A percentile compares a stretch with the other conserved stretches of the same genome.
Evolutionary conservation across 1,284 basidiomycete species (phyloP).

Genomic region (Fomitiporia mediterranea): DNA sequence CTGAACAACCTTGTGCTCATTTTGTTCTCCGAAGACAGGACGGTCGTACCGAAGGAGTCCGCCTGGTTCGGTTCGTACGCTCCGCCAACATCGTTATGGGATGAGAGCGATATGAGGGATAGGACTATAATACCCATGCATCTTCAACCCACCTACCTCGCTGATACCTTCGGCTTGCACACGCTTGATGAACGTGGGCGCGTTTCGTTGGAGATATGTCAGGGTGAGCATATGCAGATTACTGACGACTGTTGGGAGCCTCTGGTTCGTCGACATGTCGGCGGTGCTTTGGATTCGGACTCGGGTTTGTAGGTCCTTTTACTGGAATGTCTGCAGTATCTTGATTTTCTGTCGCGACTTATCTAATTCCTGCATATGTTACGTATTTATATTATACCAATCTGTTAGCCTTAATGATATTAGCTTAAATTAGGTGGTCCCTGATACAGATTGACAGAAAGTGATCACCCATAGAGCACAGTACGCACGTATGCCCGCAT

Average conservation of each 20-base stretch:
- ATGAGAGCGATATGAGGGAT: constrained; percentile 20
- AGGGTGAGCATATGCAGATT: constrained; percentile 84
- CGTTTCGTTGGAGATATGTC: constrained; percentile 65
- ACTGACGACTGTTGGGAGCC: constrained; percentile 52
- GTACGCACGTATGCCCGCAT: too few relatives aligned
- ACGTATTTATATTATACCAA: too few relatives aligned
- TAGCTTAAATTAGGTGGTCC: too few relatives aligned
- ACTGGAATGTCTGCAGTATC: too few relatives aligned
- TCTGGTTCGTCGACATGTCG: constrained; percentile 45
- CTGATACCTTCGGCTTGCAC: constrained; percentile 88
- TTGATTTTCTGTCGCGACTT: too few relatives aligned
- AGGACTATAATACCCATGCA: constrained; percentile 66
- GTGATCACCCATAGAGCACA: too few relatives aligned
- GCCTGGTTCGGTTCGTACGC: constrained; percentile 79
- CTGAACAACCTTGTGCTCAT: constrained; percentile 62
- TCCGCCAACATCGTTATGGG: constrained; percentile 33
- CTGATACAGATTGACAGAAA: too few relatives aligned
- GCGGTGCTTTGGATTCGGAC: constrained; percentile 26
- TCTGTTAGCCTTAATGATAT: too few relatives aligned
- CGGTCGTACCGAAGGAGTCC: constrained; percentile 78
- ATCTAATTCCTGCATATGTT: too few relatives aligned
- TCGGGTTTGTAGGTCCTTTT: too few relatives aligned
- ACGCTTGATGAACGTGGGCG: constrained; percentile 66
- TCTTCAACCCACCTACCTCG: constrained; percentile 69
- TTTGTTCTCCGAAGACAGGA: constrained; percentile 66